These are phyloP conservation scores for Malassezia globosa DNA, from an alignment of 1,284 basidiomycete species.

Conservation along the genomic window DNA sequence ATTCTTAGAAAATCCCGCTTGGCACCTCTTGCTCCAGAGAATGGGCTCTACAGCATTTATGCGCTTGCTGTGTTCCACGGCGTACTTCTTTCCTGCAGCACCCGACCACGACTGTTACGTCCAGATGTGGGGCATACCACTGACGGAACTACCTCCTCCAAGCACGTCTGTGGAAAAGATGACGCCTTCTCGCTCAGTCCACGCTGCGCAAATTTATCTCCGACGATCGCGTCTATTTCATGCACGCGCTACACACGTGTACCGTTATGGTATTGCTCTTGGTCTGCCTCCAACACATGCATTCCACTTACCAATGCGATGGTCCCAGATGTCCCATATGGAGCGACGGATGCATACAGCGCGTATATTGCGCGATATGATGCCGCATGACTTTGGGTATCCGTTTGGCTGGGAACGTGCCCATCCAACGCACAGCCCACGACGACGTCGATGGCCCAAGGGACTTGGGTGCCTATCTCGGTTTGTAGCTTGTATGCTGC, in stretches of 20 bases:
- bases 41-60: slow-evolving; percentile 62
- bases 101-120: slow-evolving; percentile 64
- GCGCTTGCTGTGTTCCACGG: slow-evolving; percentile 62
- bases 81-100: slow-evolving; percentile 58
- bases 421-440: slow-evolving; percentile 49
- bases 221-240: neutral
- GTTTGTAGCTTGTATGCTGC: slow-evolving; percentile 57
- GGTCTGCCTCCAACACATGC: slow-evolving; percentile 2
- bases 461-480: slow-evolving; percentile 55
- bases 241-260: neutral
- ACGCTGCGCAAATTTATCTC: neutral
- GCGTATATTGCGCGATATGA: slow-evolving; percentile 6
- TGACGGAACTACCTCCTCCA: slow-evolving; percentile 49
- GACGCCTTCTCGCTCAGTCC: neutral
- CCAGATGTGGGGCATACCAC: slow-evolving; percentile 62
- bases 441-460: slow-evolving; percentile 52
- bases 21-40: slow-evolving; percentile 58
- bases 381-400: slow-evolving; percentile 3
- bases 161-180: neutral
- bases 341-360: neutral
- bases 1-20: slow-evolving; percentile 56
- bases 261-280: slow-evolving; percentile 3
- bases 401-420: neutral
- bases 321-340: slow-evolving; percentile 3
- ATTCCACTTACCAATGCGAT: neutral